Evolutionary conservation across 2,329 filamentous ascomycete genomes (phyloP), one percentile per base, ranked within the genome.

Genomic region (Rhynchosporium graminicola): DNA sequence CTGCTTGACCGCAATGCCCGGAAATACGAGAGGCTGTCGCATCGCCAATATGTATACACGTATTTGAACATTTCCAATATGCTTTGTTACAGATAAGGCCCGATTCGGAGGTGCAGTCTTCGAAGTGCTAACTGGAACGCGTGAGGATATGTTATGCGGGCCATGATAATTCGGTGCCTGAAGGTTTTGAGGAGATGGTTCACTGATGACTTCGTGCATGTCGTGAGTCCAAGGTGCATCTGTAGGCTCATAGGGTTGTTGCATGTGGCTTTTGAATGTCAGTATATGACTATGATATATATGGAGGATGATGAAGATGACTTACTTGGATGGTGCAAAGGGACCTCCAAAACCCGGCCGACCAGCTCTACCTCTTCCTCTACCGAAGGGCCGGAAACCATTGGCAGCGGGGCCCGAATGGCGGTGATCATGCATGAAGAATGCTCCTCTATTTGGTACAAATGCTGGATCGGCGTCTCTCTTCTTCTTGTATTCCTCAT

Each of bases 341-440:
- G 80, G 80, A 57, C 81, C 83, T 57, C 80, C 82, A 69, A 83
- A 83, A 71, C 77, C 85, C 71, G 75, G 81, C 70, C 76, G 76
- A 56, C 86, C 20, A 20, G 20, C 91, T 76, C 85, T 80, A 67
- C 86, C 82, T 65, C 83, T 79, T 43, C 86, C 87, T 76, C 88
- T 83, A 38, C 84, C 84, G 74, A 88, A 89, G 12, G 87, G 85
- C 62, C 90, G 83, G 76, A 94, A 92, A 59, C 89, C 89, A 76
- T 93, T 94, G 59, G 87, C 84, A 68, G 87, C 86, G 50, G 88
- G 84, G n/a, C 89, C 89, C 61, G 89, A 85, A 70, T 91, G 88
- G 65, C 92, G 86, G 72, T 95, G 91, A 74, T 98, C 95, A 76
- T 98, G 94, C 86, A 98, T 92, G 79, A 97, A 98, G 80, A 98